Evolutionary conservation across 2,329 filamentous ascomycete species (phyloP), one percentile per base, ranked within the genome.

Genomic region (Calycina herbarum): DNA sequence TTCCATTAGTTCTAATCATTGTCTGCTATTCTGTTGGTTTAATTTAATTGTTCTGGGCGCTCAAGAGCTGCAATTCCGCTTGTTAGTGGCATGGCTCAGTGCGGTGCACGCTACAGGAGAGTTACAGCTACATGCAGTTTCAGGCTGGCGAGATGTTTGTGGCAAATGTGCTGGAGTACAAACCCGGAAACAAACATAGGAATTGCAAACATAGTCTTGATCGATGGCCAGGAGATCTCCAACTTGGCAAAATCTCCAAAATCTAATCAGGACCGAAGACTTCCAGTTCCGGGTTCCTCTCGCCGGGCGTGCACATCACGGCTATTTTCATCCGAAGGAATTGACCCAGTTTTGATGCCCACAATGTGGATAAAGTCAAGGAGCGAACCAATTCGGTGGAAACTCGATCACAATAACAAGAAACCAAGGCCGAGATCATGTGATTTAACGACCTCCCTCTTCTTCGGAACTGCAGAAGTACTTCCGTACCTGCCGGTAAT

Each of bases 161-260:
- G 92, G 73, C 89, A 91, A 70, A 86, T 82, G 77, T 94, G 86
- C 76, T 99, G 95, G 69, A 90, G 81, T 31, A 83, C 79, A 67
- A 89, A 94, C 11, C 89, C 91, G 29, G 87, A 77, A 40, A 91
- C 73, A 76, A 95, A 95, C 11, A 91, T 73, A 7, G 85, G 81
- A 31, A 89, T 73, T 13, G 86, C 85, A 15, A 88, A 64, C 40
- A 83, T 77, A 1, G 84, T 83, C 71, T 85, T 88, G 13, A 83
- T 58, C 11, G 78, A 74, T 45, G 71, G 71, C 57, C 33, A 70
- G 62, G 67, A 71, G 61, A 74, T 77, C 7, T 72, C 64, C 38
- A 64, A 24, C 4, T 10, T 15, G 35, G 10, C 57, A 17, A 73
- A n/a, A 3, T 20, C 2, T 10, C 5, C 45, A 38, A 38, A 59